These are phyloP conservation scores for Pyricularia grisea DNA, from an alignment of 2,329 filamentous ascomycete genomes.

Conservation along the genomic window DNA sequence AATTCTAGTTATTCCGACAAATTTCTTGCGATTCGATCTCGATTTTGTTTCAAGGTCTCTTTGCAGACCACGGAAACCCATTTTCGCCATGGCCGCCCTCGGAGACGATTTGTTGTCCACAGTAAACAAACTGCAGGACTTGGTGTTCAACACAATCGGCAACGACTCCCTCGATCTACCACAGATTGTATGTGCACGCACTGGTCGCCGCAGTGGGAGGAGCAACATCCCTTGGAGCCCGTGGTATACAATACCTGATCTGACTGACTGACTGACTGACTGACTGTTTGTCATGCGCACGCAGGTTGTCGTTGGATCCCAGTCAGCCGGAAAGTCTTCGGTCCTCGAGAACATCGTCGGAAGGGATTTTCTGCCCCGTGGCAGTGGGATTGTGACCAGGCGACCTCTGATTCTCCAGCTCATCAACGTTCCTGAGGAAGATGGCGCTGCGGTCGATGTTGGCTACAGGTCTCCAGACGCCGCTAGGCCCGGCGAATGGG, in stretches of 20 bases:
- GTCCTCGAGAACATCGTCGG: slow-evolving; percentile 98
- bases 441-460: slow-evolving; percentile 49
- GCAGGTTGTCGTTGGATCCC: slow-evolving; percentile 95
- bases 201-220: not conserved
- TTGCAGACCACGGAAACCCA: not conserved
- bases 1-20: not conserved
- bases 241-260: not conserved
- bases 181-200: slow-evolving; percentile 70
- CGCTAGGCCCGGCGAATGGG: slow-evolving; percentile 64
- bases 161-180: slow-evolving; percentile 96
- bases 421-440: slow-evolving; percentile 86
- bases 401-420: slow-evolving; percentile 93
- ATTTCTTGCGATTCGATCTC: not conserved
- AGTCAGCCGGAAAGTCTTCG: slow-evolving; percentile 96
- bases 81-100: slow-evolving; percentile 69
- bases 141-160: slow-evolving; percentile 99
- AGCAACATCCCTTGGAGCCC: not conserved
- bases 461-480: slow-evolving; percentile 73
- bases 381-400: slow-evolving; percentile 92
- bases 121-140: slow-evolving; percentile 96
- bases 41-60: not conserved
- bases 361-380: slow-evolving; percentile 90
- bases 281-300: slow-evolving; percentile 6
- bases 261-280: slow-evolving; percentile 6
- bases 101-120: slow-evolving; percentile 91